These are phyloP conservation scores for Balakata baccata DNA, from an alignment of 345 rosid genomes.

Conservation along the genomic window DNA sequence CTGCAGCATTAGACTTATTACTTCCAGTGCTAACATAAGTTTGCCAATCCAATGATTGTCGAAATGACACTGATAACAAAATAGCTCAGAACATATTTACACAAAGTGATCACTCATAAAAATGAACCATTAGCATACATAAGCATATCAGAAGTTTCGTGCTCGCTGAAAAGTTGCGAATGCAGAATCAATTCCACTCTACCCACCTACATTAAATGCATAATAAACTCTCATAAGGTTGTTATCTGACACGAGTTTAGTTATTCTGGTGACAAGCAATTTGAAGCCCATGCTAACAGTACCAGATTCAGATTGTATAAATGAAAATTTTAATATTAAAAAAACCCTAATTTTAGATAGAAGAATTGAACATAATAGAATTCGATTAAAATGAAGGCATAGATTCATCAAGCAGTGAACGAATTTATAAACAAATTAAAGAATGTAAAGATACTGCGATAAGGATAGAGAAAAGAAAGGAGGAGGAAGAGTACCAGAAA, in stretches of 20 bases:
- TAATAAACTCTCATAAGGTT: not conserved
- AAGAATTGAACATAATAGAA: not conserved
- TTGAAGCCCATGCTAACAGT: not conserved
- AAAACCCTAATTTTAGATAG: not conserved
- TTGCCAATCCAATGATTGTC: not conserved
- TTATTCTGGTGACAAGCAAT: not conserved
- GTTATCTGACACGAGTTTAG: too few relatives aligned
- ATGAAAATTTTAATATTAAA: not conserved
- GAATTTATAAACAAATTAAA: not conserved
- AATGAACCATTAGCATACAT: not conserved
- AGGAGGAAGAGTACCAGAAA: slow-evolving; percentile 7
- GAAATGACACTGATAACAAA: not conserved
- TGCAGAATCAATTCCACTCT: not conserved
- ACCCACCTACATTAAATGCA: not conserved
- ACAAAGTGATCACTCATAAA: not conserved
- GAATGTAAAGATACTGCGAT: not conserved
- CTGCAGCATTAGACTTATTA: not conserved
- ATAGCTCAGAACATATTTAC: not conserved
- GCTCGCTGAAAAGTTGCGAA: not conserved
- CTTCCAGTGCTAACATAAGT: not conserved
- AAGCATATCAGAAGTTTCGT: not conserved
- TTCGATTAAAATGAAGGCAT: not conserved
- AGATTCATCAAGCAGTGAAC: not conserved
- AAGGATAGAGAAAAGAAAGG: not conserved
- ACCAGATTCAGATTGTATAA: not conserved